Base-by-base conservation (phyloP, 441 rosid species). In the Brassica hybrid region DNA sequence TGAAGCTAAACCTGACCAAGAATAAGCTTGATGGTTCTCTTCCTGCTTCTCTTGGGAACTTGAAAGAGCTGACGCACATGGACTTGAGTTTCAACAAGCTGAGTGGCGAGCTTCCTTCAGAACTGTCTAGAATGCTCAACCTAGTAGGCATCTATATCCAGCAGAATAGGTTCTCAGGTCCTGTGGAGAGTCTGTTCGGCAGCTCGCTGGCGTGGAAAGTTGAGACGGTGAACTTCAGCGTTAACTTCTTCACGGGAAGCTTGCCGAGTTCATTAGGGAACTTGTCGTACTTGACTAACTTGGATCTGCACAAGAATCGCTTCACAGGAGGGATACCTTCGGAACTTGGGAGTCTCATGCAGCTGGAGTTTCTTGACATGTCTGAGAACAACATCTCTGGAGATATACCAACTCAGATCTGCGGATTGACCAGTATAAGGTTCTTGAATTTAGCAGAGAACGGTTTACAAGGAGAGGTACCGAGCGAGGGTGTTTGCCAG, bases 71-170 rank as follows among this genome's bases (percentile, higher is more conserved):
- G 8, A 89, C 88, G 34, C 97, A 88, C 82, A 80, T 96, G 84
- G 99, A 96, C 80, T 83, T 96, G 76, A 93, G 98, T 84, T 50
- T 27, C 48, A 96, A 93, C 74, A 79, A 83, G 79, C 88, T 96
- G 36, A 76, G 66, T 14, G 93, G 97, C 2, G 83, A 85, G 84
- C 89, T 96, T 61, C 95, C 94, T 61, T 76, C 88, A 6, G 83
- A 93, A 2, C 72, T 96, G 25, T 88, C 97, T 2, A 75, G 34
- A 2, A 89, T 91, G 89, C 79, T 82, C 79, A 88, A 87, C 82
- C 91, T 96, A 38, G 93, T 89, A 52, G 98, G 97, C 18, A 82
- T 96, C 14, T 89, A 86, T 60, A 84, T 92, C 80, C 97, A 90
- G 79, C 85, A 81, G 69, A 96, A 96, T 75, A 82, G 76, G 68